These are phyloP conservation scores for Penicillium sp. DNA, from an alignment of 2,329 filamentous ascomycete species.

Conservation along the genomic window DNA sequence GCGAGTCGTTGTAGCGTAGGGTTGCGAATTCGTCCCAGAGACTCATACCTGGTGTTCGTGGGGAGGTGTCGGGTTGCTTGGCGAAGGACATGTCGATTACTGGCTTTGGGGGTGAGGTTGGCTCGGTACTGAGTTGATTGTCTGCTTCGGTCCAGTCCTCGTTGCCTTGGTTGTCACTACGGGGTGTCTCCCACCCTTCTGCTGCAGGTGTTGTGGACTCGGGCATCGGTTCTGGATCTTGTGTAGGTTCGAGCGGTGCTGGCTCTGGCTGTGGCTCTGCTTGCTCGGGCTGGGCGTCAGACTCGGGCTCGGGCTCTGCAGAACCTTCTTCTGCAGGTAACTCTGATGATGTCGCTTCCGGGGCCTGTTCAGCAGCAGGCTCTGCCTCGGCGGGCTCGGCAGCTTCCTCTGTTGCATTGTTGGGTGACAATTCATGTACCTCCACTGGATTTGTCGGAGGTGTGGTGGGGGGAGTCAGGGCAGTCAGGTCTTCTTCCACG, in stretches of 20 bases:
- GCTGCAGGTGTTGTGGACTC: background rate
- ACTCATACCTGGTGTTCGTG: slow-evolving; percentile 35
- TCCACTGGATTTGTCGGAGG: slow-evolving; percentile 32
- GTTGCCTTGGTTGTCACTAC: background rate
- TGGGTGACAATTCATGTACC: slow-evolving; percentile 23
- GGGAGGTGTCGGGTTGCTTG: slow-evolving; percentile 35
- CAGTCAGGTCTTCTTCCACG: slow-evolving; percentile 21
- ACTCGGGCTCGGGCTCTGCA: background rate
- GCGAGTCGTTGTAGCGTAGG: slow-evolving; percentile 39
- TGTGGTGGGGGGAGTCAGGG: slow-evolving; percentile 44
- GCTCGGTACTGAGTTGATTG: background rate
- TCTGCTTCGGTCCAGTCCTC: slow-evolving; percentile 5
- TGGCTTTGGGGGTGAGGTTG: slow-evolving; percentile 18
- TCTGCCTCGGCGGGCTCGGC: slow-evolving; percentile 11
- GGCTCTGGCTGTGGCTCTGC: background rate
- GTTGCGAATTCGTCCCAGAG: slow-evolving; percentile 45
- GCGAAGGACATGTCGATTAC: slow-evolving; percentile 44
- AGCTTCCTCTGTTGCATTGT: slow-evolving; percentile 19
- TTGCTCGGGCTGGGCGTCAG: background rate
- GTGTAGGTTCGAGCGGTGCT: background rate
- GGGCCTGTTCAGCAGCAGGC: background rate
- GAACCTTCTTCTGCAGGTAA: background rate
- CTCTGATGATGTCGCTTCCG: background rate
- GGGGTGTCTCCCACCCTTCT: background rate
- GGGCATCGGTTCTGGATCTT: slow-evolving; percentile 1